Conservation (phyloP, 1,284 basidiomycete genomes). For the Boletus sp. region DNA sequence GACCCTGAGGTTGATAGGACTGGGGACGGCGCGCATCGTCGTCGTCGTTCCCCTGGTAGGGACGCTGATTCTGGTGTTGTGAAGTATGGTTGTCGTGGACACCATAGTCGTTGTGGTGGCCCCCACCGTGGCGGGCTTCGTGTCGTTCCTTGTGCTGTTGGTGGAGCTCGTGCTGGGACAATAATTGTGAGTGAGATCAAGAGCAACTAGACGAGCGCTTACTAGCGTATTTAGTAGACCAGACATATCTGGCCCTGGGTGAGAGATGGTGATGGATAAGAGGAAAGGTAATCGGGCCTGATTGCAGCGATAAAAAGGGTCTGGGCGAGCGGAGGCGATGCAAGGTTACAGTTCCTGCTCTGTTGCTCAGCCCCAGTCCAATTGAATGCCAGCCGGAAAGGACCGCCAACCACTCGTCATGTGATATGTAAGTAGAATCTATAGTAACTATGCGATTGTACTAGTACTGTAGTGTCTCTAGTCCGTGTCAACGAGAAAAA, state of each 20-base stretch:
- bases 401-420: too few relatives aligned
- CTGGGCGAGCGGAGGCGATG: constrained; percentile 2
- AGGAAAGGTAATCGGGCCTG: neutral
- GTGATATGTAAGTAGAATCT: too few relatives aligned
- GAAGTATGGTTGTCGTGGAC: neutral
- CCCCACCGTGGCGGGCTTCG: constrained; percentile 13
- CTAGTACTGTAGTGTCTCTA: neutral
- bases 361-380: too few relatives aligned
- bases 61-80: neutral
- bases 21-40: constrained; percentile 3
- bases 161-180: constrained; percentile 7
- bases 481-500: neutral
- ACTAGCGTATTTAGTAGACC: constrained; percentile 6
- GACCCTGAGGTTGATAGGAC: neutral
- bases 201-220: neutral
- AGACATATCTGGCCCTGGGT: constrained; percentile 15
- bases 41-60: neutral
- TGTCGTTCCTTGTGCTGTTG: constrained; percentile 12
- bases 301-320: constrained; percentile 7
- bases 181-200: neutral
- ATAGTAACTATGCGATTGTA: neutral
- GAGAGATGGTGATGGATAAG: neutral
- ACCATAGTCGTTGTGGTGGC: constrained; percentile 1
- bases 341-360: too few relatives aligned
- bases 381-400: too few relatives aligned